A percentile compares a stretch with the other conserved stretches of the same genome.
Conservation (phyloP, 1,284 basidiomycete genomes). For the Wolfiporia cocos region DNA sequence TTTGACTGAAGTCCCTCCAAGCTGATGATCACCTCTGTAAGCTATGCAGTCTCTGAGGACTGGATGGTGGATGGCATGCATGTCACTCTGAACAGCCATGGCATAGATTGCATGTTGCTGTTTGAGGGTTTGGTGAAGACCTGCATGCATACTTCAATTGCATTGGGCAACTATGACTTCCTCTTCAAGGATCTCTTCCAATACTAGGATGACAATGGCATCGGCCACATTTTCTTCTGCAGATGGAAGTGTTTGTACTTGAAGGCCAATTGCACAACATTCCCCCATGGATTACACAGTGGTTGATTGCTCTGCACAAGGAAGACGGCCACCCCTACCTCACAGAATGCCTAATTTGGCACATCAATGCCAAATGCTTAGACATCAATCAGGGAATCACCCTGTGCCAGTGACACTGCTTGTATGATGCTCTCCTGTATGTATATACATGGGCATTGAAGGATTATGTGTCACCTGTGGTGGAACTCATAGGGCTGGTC, state of each 20-base stretch:
- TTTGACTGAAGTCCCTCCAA: too few relatives aligned
- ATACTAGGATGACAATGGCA: conserved; percentile 81
- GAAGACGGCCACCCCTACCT: conserved; percentile 66
- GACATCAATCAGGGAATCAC: conserved; percentile 92
- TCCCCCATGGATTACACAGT: conserved; percentile 85
- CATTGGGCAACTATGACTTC: conserved; percentile 77
- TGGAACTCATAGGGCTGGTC: conserved; percentile 78
- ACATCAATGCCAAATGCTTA: conserved; percentile 86
- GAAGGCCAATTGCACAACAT: conserved; percentile 67
- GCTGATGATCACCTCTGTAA: conserved; percentile 83
- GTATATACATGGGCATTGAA: conserved; percentile 86
- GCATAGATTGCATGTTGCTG: conserved; percentile 85
- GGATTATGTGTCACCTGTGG: conserved; percentile 88
- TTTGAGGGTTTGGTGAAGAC: conserved; percentile 86
- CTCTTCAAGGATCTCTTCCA: conserved; percentile 93
- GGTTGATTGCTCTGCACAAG: conserved; percentile 76
- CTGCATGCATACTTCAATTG: conserved; percentile 80
- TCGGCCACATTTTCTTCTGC: conserved; percentile 84
- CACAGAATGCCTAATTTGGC: conserved; percentile 91
- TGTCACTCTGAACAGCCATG: conserved; percentile 74
- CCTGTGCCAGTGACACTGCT: conserved; percentile 75
- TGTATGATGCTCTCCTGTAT: conserved; percentile 95
- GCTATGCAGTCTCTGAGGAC: conserved; percentile 92
- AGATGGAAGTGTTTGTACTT: conserved; percentile 84
- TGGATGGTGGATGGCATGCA: conserved; percentile 89